Conservation (phyloP, 371 early-diverging fungal species). For the Sporodiniella umbellata region DNA sequence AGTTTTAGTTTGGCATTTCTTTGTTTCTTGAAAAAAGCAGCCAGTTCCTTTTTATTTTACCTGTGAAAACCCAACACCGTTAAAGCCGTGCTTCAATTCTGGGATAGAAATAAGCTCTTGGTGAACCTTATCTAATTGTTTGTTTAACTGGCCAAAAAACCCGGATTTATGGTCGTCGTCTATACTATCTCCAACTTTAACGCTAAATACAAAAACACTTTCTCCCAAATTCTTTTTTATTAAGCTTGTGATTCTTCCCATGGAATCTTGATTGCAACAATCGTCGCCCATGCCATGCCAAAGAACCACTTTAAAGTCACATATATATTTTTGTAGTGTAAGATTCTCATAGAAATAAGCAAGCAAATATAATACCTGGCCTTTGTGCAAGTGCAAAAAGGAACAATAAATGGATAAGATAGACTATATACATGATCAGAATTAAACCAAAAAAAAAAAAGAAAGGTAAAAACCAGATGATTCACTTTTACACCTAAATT, state of each 20-base stretch:
- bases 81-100: conserved; percentile 71
- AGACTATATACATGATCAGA: conserved; percentile 3
- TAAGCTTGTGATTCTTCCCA: conserved; percentile 56
- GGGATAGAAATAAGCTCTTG: conserved; percentile 48
- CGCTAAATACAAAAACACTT: conserved; percentile 68
- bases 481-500: too few relatives aligned
- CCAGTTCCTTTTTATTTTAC: conserved; percentile 25
- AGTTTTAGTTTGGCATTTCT: too few relatives aligned
- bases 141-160: conserved; percentile 79
- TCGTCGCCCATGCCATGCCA: conserved; percentile 94
- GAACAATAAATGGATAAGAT: background rate
- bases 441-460: too few relatives aligned
- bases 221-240: conserved; percentile 50
- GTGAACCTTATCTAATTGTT: conserved; percentile 66
- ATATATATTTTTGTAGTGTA: too few relatives aligned
- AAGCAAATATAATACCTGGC: too few relatives aligned
- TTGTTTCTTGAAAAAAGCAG: too few relatives aligned
- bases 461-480: too few relatives aligned
- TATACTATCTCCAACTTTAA: conserved; percentile 60
- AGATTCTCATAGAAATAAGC: too few relatives aligned
- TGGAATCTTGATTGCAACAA: conserved; percentile 70
- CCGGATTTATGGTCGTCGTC: conserved; percentile 73
- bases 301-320: conserved; percentile 67
- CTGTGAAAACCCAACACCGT: conserved; percentile 95
- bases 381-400: too few relatives aligned